A percentile compares a stretch with the other conserved stretches of the same genome.
Conservation (phyloP, 208 protist species). For the Leishmania major region DNA sequence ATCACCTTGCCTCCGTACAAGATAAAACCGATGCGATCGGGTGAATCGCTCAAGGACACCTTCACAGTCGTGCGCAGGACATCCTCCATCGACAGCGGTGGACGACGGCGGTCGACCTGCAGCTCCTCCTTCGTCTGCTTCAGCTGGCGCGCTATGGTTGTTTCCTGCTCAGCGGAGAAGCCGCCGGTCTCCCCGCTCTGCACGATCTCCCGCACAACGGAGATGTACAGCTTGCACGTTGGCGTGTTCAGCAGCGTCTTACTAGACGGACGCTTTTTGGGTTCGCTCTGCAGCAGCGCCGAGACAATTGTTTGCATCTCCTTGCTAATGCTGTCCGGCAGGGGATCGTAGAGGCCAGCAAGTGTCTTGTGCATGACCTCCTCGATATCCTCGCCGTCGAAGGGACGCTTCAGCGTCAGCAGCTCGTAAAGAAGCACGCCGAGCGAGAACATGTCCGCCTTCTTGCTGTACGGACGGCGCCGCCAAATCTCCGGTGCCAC, state of each 20-base stretch:
- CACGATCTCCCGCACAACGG: constrained; percentile 69
- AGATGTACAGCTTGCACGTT: constrained; percentile 73
- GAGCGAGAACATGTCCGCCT: constrained; percentile 93
- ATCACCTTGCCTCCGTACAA: constrained; percentile 54
- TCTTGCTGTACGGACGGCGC: constrained; percentile 88
- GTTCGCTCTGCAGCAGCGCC: constrained; percentile 49
- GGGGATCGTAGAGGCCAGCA: constrained; percentile 37
- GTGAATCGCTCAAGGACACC: constrained; percentile 47
- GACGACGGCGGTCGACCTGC: constrained; percentile 37
- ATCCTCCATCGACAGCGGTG: constrained; percentile 53
- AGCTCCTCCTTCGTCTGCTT: constrained; percentile 62
- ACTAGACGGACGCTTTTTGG: constrained; percentile 51
- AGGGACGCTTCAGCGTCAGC: constrained; percentile 75
- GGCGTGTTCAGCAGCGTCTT: constrained; percentile 62
- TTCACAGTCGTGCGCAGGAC: constrained; percentile 41
- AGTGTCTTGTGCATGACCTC: constrained; percentile 68
- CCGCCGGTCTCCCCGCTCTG: constrained; percentile 42
- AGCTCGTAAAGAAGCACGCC: constrained; percentile 87
- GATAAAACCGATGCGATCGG: constrained; percentile 45
- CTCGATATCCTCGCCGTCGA: constrained; percentile 64
- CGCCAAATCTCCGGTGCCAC: constrained; percentile 92
- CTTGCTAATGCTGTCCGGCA: constrained; percentile 39
- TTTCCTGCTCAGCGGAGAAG: constrained; percentile 44
- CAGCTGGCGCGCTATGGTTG: constrained; percentile 52
- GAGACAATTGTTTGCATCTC: constrained; percentile 58